Percentiles rank a stretch among this genome's conserved stretches.
Conservation (phyloP, 129 eudicot species). For the Arctium minus region DNA sequence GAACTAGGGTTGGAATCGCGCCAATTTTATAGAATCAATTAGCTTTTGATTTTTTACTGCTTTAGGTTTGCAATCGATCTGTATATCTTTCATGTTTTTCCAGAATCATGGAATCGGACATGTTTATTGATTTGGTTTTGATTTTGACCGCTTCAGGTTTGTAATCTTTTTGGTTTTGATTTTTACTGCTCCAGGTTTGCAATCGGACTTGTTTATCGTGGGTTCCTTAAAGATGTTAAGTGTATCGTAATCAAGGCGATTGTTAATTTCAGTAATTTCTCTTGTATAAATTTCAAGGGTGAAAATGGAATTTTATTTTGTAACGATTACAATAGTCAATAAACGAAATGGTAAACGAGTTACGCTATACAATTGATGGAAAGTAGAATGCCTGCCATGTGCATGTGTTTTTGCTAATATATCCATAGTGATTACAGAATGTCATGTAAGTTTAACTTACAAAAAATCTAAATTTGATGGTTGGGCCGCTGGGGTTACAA, state of each 20-base stretch:
- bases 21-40: too few relatives aligned
- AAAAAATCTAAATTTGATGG: background rate
- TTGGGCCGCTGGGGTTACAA: background rate
- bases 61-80: too few relatives aligned
- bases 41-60: too few relatives aligned
- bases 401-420: background rate
- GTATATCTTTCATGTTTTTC: too few relatives aligned
- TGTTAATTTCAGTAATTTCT: background rate
- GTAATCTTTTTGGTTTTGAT: too few relatives aligned
- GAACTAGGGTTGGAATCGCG: too few relatives aligned
- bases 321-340: background rate
- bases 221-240: conserved; percentile 73
- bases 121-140: too few relatives aligned
- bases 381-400: background rate
- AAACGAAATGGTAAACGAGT: background rate
- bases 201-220: conserved; percentile 18
- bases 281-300: background rate
- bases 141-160: too few relatives aligned
- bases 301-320: background rate
- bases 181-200: too few relatives aligned
- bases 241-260: conserved; percentile 71
- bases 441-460: background rate
- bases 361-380: conserved; percentile 1
- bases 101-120: too few relatives aligned
- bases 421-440: background rate